phyloP scores from a whole-genome alignment of 2,329 filamentous ascomycete genomes.

The Reticulascus tulasneorum region DNA sequence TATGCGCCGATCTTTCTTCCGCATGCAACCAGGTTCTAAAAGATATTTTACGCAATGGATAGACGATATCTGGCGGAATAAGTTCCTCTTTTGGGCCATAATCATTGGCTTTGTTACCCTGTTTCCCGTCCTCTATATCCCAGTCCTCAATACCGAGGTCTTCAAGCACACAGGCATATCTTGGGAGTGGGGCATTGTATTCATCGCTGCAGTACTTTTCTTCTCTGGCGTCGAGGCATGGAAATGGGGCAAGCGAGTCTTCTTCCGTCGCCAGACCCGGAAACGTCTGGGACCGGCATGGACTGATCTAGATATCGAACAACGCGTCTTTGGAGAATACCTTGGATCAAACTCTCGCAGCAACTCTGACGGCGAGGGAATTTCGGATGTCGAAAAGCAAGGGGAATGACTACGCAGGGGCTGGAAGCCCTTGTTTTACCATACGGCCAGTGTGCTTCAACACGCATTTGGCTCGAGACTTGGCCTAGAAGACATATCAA shows the following conservation, averaged over 20 bases:
- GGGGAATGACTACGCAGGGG: conserved; percentile 21
- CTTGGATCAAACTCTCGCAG: conserved; percentile 15
- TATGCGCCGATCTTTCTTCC: conserved; percentile 70
- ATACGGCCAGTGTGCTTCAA: too few relatives aligned
- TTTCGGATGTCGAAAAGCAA: conserved; percentile 1
- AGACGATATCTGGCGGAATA: conserved; percentile 65
- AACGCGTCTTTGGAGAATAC: conserved; percentile 35
- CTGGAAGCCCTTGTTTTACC: conserved; percentile 19
- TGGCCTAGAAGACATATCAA: too few relatives aligned
- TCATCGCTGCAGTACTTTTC: conserved; percentile 41
- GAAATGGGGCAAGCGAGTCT: conserved; percentile 43
- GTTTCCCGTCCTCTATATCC: conserved; percentile 55
- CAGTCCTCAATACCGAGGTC: conserved; percentile 53
- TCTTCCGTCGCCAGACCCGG: conserved; percentile 5
- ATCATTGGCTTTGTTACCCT: conserved; percentile 42
- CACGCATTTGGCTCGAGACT: too few relatives aligned
- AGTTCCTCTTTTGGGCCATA: conserved; percentile 67
- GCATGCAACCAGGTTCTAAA: conserved; percentile 62
- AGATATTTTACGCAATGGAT: conserved; percentile 64
- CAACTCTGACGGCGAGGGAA: conserved; percentile 5
- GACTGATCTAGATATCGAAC: conserved; percentile 35
- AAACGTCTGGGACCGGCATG: conserved; percentile 17
- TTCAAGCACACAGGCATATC: conserved; percentile 58
- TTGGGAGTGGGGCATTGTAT: conserved; percentile 61
- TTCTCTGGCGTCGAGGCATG: conserved; percentile 46